Evolutionary conservation across 805 yeast species (phyloP).

Genomic region (Kodamaea sagamina): DNA sequence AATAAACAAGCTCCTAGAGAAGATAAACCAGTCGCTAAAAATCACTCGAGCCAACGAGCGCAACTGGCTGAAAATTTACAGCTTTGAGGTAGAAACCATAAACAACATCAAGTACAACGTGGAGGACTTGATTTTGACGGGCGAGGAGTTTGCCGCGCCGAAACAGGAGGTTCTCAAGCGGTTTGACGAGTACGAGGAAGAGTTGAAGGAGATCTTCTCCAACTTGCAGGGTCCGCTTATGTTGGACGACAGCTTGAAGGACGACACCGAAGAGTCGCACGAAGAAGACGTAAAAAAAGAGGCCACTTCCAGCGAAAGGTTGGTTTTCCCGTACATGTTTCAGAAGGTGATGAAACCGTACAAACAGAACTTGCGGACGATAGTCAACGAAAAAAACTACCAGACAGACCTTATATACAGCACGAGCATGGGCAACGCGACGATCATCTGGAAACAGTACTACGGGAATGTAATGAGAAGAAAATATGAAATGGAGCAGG

Average conservation of each 20-base stretch:
- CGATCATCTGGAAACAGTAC: constrained; percentile 40
- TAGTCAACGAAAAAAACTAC: constrained; percentile 31
- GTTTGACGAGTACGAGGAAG: constrained; percentile 32
- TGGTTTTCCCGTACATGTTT: constrained; percentile 28
- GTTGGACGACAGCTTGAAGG: constrained; percentile 30
- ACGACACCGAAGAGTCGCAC: constrained; percentile 11
- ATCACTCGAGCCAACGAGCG: constrained; percentile 29
- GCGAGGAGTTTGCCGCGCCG: constrained; percentile 11
- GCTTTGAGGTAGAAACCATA: constrained; percentile 37
- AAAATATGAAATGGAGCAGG: constrained; percentile 27
- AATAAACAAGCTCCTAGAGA: constrained; percentile 27
- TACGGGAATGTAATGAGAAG: constrained; percentile 24
- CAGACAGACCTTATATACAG: constrained; percentile 27
- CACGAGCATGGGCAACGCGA: constrained; percentile 24
- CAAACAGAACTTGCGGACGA: constrained; percentile 24
- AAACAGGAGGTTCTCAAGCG: constrained; percentile 20
- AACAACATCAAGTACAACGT: constrained; percentile 32
- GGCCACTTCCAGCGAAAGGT: not conserved
- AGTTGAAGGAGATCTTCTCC: constrained; percentile 29
- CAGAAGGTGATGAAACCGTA: constrained; percentile 25
- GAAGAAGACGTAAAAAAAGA: constrained; percentile 6
- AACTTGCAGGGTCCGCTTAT: constrained; percentile 37
- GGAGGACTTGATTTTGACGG: constrained; percentile 30
- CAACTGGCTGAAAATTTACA: constrained; percentile 35
- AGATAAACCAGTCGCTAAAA: constrained; percentile 28